Base-by-base conservation (phyloP, 768 basidiomycete species). In the Solioccasus polychromus region DNA sequence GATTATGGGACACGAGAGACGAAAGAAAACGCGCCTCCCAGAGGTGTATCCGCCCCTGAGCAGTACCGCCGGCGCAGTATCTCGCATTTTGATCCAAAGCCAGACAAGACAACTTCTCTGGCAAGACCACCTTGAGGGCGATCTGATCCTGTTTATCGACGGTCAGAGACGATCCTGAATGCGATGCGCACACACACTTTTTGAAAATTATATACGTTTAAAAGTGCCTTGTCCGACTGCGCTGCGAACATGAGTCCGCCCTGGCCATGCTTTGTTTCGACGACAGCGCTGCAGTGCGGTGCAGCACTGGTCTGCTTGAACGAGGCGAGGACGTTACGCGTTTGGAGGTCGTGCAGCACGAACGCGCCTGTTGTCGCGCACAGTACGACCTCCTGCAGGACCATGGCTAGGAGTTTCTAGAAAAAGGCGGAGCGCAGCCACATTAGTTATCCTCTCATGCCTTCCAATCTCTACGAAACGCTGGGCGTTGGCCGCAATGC, bases 151-250 rank as follows among this genome's bases (percentile, higher is more conserved):
- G 60, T 45, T 50, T 19, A 17, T 25, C 25, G 29, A 46, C 8
- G 4, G 35, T 28, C 43, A 42, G 42, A 35, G 11, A 39, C 26
- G 10, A 22, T 26, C 17, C 8, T 24, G 30, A 9, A 12, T 15
- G 30, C 4, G 32, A 17, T n/a, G 14, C n/a, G 31, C n/a, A n/a
- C n/a, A 59, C 69, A 45, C 51, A 88, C 95, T 74, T 92, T 94
- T 76, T 97, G 92, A 66, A 92, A 97, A 52, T 80, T 84, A 68
- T 95, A 98, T 15, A 93, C 85, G 59, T 95, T 85, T 52, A 96
- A 59, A 34, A 95, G 76, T 0, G 90, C 82, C 65, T 96, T 96
- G 47, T 93, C 91, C 37, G 83, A 80, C 62, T 96, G 93, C 2
- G 84, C 82, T 23, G 90, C 83, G 18, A 96, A 74, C 42, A 96